These are phyloP conservation scores for Nosema muscidifuracis DNA, from an alignment of 371 early-diverging fungal species.

Conservation along the genomic window DNA sequence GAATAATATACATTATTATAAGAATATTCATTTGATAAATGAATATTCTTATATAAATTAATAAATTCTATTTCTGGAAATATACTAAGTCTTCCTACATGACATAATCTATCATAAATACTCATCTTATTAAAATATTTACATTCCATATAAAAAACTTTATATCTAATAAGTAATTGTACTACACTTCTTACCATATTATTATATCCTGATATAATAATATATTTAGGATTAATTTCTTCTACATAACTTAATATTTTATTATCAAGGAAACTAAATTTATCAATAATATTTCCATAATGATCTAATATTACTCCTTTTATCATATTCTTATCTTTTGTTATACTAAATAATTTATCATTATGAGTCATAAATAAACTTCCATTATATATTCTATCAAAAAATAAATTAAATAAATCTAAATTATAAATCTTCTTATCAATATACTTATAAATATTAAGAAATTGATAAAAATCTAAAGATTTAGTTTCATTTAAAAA, in stretches of 20 bases:
- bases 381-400: slow-evolving; percentile 32
- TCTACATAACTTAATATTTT: slow-evolving; percentile 16
- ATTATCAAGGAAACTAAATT: slow-evolving; percentile 7
- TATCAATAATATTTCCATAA: slow-evolving; percentile 26
- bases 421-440: background rate
- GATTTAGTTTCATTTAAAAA: background rate
- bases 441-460: background rate
- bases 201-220: slow-evolving; percentile 14
- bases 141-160: slow-evolving; percentile 18
- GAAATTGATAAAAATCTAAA: background rate
- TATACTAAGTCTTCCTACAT: background rate
- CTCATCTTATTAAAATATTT: background rate
- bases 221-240: slow-evolving; percentile 13
- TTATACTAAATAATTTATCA: slow-evolving; percentile 14
- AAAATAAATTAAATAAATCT: background rate
- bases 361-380: slow-evolving; percentile 1
- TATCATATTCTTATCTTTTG: slow-evolving; percentile 17
- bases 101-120: background rate
- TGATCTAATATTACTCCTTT: slow-evolving; percentile 27
- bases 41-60: background rate
- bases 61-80: slow-evolving; percentile 33
- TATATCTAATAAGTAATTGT: slow-evolving; percentile 4
- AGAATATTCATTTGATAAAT: background rate
- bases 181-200: slow-evolving; percentile 13
- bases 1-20: background rate